These are phyloP conservation scores for Metschnikowia gruessii DNA, from an alignment of 805 yeast genomes.

Conservation along the genomic window DNA sequence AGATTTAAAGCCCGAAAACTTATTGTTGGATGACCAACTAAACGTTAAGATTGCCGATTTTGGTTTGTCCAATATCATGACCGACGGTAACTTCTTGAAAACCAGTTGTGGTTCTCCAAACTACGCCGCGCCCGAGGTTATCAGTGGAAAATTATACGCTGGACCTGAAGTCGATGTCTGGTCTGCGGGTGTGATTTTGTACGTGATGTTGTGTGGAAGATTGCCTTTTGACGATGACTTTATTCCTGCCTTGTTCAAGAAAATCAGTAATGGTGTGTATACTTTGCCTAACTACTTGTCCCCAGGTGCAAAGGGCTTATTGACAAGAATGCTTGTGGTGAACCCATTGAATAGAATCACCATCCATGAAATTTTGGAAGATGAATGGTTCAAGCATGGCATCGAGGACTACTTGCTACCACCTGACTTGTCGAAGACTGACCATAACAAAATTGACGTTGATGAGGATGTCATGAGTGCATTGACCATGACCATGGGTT, in stretches of 20 bases:
- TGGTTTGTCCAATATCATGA: slow-evolving; percentile 93
- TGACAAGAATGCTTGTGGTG: slow-evolving; percentile 89
- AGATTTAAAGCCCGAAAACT: slow-evolving; percentile 93
- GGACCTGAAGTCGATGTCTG: slow-evolving; percentile 99
- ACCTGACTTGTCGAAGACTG: slow-evolving; percentile 41
- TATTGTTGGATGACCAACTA: slow-evolving; percentile 81
- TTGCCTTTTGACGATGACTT: slow-evolving; percentile 95
- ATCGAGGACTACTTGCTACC: slow-evolving; percentile 79
- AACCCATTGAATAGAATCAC: slow-evolving; percentile 93
- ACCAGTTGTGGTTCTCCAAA: slow-evolving; percentile 97
- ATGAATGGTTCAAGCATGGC: slow-evolving; percentile 86
- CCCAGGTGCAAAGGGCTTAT: slow-evolving; percentile 76
- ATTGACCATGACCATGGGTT: slow-evolving; percentile 82
- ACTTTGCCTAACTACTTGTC: slow-evolving; percentile 85
- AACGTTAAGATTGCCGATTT: slow-evolving; percentile 96
- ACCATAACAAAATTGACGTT: slow-evolving; percentile 44
- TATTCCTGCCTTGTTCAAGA: slow-evolving; percentile 90
- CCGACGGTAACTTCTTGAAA: slow-evolving; percentile 92
- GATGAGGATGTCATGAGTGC: slow-evolving; percentile 77
- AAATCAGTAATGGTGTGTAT: slow-evolving; percentile 89
- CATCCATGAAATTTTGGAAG: slow-evolving; percentile 87
- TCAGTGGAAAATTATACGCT: slow-evolving; percentile 89
- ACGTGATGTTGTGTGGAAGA: slow-evolving; percentile 94
- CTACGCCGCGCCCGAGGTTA: slow-evolving; percentile 97
- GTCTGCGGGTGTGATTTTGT: slow-evolving; percentile 94